Evolutionary conservation across 768 basidiomycete species (phyloP).

Genomic region (Termitomyces sp.): DNA sequence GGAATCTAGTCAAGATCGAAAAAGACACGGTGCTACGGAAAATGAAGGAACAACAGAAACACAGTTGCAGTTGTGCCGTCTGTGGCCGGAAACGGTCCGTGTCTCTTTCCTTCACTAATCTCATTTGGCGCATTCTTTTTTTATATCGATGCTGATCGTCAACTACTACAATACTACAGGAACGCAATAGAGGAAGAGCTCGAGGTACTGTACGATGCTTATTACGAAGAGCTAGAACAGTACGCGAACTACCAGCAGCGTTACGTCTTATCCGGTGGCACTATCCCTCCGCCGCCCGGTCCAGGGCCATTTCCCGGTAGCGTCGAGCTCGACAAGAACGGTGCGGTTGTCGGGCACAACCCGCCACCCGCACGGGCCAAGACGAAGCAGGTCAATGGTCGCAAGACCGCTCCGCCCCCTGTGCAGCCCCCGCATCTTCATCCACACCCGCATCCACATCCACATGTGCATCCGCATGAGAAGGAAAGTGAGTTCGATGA

Average conservation of each 20-base stretch:
- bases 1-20: constrained; percentile 93
- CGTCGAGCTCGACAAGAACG: constrained; percentile 94
- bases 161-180: constrained; percentile 35
- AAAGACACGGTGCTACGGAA: constrained; percentile 96
- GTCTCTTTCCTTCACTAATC: constrained; percentile 22
- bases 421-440: constrained; percentile 22
- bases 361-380: constrained; percentile 14
- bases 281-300: constrained; percentile 87
- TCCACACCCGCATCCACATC: constrained; percentile 36
- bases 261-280: constrained; percentile 88
- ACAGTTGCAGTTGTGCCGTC: constrained; percentile 92
- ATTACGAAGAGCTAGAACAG: constrained; percentile 99
- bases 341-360: constrained; percentile 49
- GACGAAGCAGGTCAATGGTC: constrained; percentile 14
- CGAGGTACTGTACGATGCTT: constrained; percentile 99
- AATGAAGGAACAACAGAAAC: constrained; percentile 99
- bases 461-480: constrained; percentile 50
- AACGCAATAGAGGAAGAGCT: constrained; percentile 99
- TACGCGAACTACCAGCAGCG: constrained; percentile 98
- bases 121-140: constrained; percentile 15
- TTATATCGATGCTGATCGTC: constrained; percentile 12
- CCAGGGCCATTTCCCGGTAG: constrained; percentile 98
- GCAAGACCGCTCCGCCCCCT: constrained; percentile 15
- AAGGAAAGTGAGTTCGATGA: constrained; percentile 73
- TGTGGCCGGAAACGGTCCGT: constrained; percentile 95